These are phyloP conservation scores for Yamadazyma paraphyllophila DNA, from an alignment of 805 yeast genomes.

Conservation along the genomic window DNA sequence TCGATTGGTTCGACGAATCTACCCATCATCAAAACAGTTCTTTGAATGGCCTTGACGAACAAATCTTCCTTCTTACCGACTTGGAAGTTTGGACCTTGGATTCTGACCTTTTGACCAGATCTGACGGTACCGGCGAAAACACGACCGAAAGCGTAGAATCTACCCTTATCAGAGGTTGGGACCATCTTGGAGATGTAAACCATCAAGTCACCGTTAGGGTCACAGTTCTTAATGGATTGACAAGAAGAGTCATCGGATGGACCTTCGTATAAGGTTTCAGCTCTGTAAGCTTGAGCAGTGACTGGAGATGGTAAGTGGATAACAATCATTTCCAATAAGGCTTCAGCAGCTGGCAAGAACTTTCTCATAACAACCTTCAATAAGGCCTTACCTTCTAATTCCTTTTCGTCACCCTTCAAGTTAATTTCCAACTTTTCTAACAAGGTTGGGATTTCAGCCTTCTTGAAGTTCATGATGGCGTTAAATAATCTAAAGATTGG, in stretches of 20 bases:
- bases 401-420: constrained; percentile 96
- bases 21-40: constrained; percentile 99
- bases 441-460: constrained; percentile 90
- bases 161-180: constrained; percentile 99
- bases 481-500: constrained; percentile 97
- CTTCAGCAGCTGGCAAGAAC: constrained; percentile 99
- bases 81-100: constrained; percentile 99
- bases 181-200: constrained; percentile 99
- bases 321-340: constrained; percentile 97
- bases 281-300: constrained; percentile 99
- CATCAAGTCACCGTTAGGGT: constrained; percentile 97
- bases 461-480: constrained; percentile 98
- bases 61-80: constrained; percentile 98
- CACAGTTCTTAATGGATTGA: constrained; percentile 95
- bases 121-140: constrained; percentile 99
- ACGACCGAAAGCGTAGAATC: constrained; percentile 99
- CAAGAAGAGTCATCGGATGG: constrained; percentile 90
- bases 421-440: constrained; percentile 89
- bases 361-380: constrained; percentile 98
- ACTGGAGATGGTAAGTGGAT: constrained; percentile 99
- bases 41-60: constrained; percentile 95
- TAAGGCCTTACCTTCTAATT: constrained; percentile 97
- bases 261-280: constrained; percentile 98
- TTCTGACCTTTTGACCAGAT: constrained; percentile 99
- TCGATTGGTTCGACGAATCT: constrained; percentile 96